Percentiles rank a stretch among this genome's conserved stretches.
These are phyloP conservation scores for Rhododendron griersonianum DNA, from an alignment of 148 eudicot species.

Conservation along the genomic window DNA sequence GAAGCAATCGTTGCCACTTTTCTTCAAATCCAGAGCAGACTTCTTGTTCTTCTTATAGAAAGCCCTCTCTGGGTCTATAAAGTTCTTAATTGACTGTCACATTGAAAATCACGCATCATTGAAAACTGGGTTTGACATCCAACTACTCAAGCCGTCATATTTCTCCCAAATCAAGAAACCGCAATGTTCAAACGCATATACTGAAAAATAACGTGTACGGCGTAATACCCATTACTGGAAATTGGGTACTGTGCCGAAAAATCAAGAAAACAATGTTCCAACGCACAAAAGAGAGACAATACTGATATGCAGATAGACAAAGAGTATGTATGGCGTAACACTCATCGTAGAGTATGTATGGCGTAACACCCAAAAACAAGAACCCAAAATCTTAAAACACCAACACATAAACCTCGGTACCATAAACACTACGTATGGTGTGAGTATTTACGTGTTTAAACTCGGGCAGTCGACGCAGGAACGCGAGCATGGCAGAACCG, in stretches of 20 bases:
- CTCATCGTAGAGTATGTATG: neutral
- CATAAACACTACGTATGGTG: neutral
- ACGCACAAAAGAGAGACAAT: neutral
- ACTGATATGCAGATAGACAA: neutral
- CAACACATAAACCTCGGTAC: neutral
- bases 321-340: neutral
- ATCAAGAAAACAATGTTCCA: neutral
- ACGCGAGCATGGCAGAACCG: conserved; percentile 56
- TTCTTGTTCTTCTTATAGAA: conserved; percentile 61
- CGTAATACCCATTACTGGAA: neutral
- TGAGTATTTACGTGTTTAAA: conserved; percentile 50
- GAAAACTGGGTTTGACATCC: neutral
- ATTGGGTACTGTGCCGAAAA: neutral
- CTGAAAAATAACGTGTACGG: neutral
- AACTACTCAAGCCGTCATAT: neutral
- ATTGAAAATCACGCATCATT: neutral
- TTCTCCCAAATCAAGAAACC: neutral
- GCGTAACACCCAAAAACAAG: neutral
- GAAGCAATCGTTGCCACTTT: conserved; percentile 64
- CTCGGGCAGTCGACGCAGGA: conserved; percentile 51
- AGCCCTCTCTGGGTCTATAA: conserved; percentile 48
- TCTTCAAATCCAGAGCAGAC: conserved; percentile 61
- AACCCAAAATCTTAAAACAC: neutral
- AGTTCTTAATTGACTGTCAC: conserved; percentile 59
- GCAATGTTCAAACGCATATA: neutral